Evolutionary conservation across 2,329 filamentous ascomycete species (phyloP), one percentile per base, ranked within the genome.

Genomic region (Botrytis byssoidea): DNA sequence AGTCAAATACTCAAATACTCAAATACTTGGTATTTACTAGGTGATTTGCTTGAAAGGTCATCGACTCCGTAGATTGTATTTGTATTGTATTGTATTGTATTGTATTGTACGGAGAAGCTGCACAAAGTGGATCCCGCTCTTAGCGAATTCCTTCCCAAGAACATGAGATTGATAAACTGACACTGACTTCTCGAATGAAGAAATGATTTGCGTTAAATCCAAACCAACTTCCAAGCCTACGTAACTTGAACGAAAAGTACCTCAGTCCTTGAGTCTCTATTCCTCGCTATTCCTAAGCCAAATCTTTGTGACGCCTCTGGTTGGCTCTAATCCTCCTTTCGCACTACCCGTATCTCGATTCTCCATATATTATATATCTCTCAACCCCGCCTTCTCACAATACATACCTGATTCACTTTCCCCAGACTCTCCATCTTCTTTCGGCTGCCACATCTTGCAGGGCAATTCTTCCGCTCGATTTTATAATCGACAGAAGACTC

Each of bases 401-500:
- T 42, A 10, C 37, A n/a, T 42, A 10, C 37, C 37, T 10, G 59
- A 63, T n/a, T 59, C 55, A 35, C 29, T 32, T 60, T 72, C 51
- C 71, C 71, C 71, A 72, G 61, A 72, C 57, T 60, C 51, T 65
- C 60, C 78, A 78, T 76, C 73, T 77, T 73, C 74, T 79, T 75
- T 75, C 78, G 68, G 72, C 74, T 79, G 81, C 81, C 70, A 74
- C 42, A 74, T 37, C 68, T 64, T 25, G 74, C 75, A 78, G 75
- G 73, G 68, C 66, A 73, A 66, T 59, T 76, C 75, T 75, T 75
- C 74, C 75, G 75, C 76, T 74, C 73, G 72, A 74, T 73, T 73
- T 64, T 59, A 48, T 68, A 71, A 76, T 78, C 76, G 77, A 77
- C 74, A 74, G 74, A 75, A 78, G 78, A 74, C 84, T 87, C 83